A percentile compares a stretch with the other conserved stretches of the same genome.
Evolutionary conservation across 768 basidiomycete species (phyloP).

Genomic region (Suillus hirtellus): DNA sequence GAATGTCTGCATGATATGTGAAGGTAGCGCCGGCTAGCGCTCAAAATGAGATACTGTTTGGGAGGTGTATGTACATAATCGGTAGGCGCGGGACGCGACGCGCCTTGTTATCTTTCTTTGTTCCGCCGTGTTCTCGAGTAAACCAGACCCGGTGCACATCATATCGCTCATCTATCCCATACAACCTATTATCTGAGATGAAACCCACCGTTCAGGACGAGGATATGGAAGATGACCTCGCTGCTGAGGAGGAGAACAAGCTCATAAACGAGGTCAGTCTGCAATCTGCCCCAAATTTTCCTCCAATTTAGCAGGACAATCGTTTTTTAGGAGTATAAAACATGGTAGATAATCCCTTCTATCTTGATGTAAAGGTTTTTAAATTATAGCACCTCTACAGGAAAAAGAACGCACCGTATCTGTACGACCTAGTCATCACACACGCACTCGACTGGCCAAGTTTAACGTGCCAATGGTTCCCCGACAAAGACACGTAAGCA

Average conservation of each 20-base stretch:
- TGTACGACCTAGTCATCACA: conserved; percentile 96
- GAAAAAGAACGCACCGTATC: conserved; percentile 97
- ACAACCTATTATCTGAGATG: conserved; percentile 29
- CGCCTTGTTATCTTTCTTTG: conserved; percentile 17
- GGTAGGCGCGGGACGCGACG: conserved; percentile 24
- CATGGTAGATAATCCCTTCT: conserved; percentile 50
- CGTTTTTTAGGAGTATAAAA: conserved; percentile 73
- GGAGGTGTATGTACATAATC: conserved; percentile 3
- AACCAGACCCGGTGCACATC: background rate
- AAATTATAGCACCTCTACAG: conserved; percentile 37
- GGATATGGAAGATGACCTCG: conserved; percentile 77
- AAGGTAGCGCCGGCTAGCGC: background rate
- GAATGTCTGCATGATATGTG: too few species aligned
- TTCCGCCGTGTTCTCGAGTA: conserved; percentile 2
- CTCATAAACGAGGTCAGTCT: conserved; percentile 77
- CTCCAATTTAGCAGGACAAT: conserved; percentile 8
- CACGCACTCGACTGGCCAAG: conserved; percentile 99
- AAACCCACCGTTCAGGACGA: conserved; percentile 52
- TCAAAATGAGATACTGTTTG: background rate
- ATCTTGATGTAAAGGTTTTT: background rate
- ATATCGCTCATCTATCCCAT: background rate
- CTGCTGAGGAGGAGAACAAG: conserved; percentile 86
- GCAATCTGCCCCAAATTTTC: conserved; percentile 13
- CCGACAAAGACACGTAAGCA: conserved; percentile 89
- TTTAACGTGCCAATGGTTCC: conserved; percentile 98